Evolutionary conservation across 257 asterid genomes (phyloP).

Genomic region (Plectranthus barbatus): DNA sequence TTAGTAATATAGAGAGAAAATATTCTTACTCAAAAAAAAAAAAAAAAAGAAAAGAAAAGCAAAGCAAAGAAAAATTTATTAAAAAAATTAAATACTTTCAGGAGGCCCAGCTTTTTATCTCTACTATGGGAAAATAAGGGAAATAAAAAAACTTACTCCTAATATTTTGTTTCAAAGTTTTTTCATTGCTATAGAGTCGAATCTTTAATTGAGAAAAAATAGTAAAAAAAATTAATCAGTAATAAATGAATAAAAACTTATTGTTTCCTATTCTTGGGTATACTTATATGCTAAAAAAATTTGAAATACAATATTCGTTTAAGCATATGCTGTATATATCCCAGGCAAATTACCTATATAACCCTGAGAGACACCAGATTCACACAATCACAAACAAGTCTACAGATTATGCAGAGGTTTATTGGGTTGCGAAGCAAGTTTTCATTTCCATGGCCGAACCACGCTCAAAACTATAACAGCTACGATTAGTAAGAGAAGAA

Average conservation of each 20-base stretch:
- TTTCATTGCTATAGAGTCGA: not conserved
- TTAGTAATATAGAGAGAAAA: too few relatives aligned
- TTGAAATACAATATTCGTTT: too few relatives aligned
- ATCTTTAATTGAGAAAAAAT: not conserved
- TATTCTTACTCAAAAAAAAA: too few relatives aligned
- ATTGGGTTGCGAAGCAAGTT: conserved; percentile 25
- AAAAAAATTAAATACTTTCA: not conserved
- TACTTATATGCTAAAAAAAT: too few relatives aligned
- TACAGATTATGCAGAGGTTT: too few relatives aligned
- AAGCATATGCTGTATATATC: too few relatives aligned
- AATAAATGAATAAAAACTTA: not conserved
- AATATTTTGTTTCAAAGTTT: not conserved
- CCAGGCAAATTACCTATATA: too few relatives aligned
- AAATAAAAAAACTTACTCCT: not conserved
- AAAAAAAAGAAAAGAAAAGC: too few relatives aligned
- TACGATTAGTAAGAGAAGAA: conserved; percentile 36
- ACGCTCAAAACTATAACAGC: conserved; percentile 31
- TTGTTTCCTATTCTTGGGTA: not conserved
- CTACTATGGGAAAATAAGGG: not conserved
- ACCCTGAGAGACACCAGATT: too few relatives aligned
- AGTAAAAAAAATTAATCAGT: not conserved
- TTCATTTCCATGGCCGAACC: conserved; percentile 46
- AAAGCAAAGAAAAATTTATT: too few relatives aligned
- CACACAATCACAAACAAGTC: too few relatives aligned
- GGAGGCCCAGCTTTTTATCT: not conserved